A percentile compares a stretch with the other conserved stretches of the same genome.
Evolutionary conservation across 441 rosid genomes (phyloP).

Genomic region (Populus hybrid): DNA sequence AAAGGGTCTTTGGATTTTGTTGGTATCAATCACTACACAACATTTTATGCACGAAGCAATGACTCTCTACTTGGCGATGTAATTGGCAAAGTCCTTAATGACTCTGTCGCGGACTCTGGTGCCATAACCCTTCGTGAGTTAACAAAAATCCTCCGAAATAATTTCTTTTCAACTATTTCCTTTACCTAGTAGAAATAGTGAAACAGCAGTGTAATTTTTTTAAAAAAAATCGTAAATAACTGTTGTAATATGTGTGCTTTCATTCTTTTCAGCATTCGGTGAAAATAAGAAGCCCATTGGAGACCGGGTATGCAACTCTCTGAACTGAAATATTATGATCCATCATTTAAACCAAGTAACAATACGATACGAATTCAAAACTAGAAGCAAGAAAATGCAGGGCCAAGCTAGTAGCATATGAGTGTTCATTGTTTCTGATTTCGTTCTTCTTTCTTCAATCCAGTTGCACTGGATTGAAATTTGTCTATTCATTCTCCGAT

Average conservation of each 20-base stretch:
- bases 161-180: not conserved
- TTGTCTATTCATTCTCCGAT: not conserved
- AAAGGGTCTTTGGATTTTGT: constrained; percentile 89
- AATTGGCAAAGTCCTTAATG: constrained; percentile 42
- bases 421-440: not conserved
- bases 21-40: constrained; percentile 95
- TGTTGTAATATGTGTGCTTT: not conserved
- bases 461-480: not conserved
- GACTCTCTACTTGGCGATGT: constrained; percentile 15
- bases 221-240: not conserved
- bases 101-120: constrained; percentile 71
- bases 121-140: constrained; percentile 68
- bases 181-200: not conserved
- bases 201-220: not conserved
- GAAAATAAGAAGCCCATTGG: constrained; percentile 46
- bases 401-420: not conserved
- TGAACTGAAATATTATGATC: too few relatives aligned
- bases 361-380: too few relatives aligned
- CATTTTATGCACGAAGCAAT: constrained; percentile 59
- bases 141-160: not conserved
- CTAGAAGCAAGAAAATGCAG: not conserved
- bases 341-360: not conserved
- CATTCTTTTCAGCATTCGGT: constrained; percentile 53
- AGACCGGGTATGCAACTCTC: constrained; percentile 47
- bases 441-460: not conserved